phyloP scores from a whole-genome alignment of 352 stramenopile species.

The Phytophthora melonis region DNA sequence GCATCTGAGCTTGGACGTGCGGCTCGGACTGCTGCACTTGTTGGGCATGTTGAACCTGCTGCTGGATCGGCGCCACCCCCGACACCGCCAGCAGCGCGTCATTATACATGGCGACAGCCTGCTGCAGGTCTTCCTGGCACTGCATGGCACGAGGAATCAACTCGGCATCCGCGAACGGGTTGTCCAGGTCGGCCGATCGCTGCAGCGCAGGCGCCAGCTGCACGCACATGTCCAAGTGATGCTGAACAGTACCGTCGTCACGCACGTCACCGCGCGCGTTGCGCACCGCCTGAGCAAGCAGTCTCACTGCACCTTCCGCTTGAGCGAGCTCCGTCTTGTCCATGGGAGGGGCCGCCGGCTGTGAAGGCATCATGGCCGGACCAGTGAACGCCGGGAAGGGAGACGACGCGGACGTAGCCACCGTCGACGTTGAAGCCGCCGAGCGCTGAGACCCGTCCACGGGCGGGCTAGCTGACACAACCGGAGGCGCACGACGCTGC shows the following conservation, averaged over 20 bases:
- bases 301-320: conserved; percentile 41
- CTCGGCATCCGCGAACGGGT: conserved; percentile 48
- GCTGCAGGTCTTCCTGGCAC: conserved; percentile 51
- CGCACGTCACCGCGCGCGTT: conserved; percentile 45
- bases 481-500: conserved; percentile 26
- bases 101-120: conserved; percentile 49
- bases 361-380: conserved; percentile 19
- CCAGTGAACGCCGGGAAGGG: conserved; percentile 35
- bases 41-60: conserved; percentile 28
- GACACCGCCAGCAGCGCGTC: conserved; percentile 48
- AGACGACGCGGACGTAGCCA: conserved; percentile 19
- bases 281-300: conserved; percentile 39
- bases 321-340: conserved; percentile 48
- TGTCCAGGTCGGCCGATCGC: conserved; percentile 44
- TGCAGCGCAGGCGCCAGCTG: conserved; percentile 40
- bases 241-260: conserved; percentile 44
- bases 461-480: conserved; percentile 8
- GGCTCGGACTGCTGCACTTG: conserved; percentile 28
- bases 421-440: conserved; percentile 17
- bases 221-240: conserved; percentile 48
- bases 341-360: conserved; percentile 36
- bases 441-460: conserved; percentile 14
- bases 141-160: conserved; percentile 54
- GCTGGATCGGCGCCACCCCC: conserved; percentile 24
- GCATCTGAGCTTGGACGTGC: conserved; percentile 34